A percentile compares a stretch with the other conserved stretches of the same genome.
These are phyloP conservation scores for Volvox africanus DNA, from an alignment of 139 green algal species.

Conservation along the genomic window DNA sequence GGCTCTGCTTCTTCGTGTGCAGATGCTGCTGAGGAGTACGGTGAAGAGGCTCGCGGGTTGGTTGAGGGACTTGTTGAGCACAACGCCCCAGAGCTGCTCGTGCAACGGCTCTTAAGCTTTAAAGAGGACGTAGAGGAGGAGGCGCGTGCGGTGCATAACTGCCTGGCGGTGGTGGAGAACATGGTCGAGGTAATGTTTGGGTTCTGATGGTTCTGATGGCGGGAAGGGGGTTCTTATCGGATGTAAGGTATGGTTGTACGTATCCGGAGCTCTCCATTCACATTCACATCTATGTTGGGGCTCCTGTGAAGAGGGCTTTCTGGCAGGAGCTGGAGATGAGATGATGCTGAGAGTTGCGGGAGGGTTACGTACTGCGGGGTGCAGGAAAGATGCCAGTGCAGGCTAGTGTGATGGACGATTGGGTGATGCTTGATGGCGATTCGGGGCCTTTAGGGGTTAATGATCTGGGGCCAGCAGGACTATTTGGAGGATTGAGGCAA, in stretches of 20 bases:
- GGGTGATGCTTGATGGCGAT: no score
- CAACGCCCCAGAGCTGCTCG: conserved; percentile 83
- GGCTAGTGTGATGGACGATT: no score
- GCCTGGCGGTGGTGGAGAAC: conserved; percentile 91
- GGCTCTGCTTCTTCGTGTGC: neutral
- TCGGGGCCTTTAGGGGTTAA: no score
- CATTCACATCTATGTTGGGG: no score
- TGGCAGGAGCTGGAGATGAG: neutral
- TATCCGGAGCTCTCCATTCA: no score
- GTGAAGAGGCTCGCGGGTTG: conserved; percentile 75
- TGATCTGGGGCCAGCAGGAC: no score
- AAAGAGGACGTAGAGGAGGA: conserved; percentile 88
- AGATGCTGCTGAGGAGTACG: conserved; percentile 68
- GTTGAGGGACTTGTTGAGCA: conserved; percentile 79
- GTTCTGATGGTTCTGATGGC: no score
- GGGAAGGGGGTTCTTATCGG: no score
- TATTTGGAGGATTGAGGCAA: neutral
- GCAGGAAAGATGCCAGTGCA: neutral
- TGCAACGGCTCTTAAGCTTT: conserved; percentile 75
- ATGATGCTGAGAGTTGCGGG: neutral
- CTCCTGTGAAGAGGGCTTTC: neutral
- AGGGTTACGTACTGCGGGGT: neutral
- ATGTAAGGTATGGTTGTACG: no score
- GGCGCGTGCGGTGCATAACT: conserved; percentile 80
- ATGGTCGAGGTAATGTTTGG: conserved; percentile 80